These are phyloP conservation scores for Clonostachys solani DNA, from an alignment of 2,329 filamentous ascomycete species.

Conservation along the genomic window DNA sequence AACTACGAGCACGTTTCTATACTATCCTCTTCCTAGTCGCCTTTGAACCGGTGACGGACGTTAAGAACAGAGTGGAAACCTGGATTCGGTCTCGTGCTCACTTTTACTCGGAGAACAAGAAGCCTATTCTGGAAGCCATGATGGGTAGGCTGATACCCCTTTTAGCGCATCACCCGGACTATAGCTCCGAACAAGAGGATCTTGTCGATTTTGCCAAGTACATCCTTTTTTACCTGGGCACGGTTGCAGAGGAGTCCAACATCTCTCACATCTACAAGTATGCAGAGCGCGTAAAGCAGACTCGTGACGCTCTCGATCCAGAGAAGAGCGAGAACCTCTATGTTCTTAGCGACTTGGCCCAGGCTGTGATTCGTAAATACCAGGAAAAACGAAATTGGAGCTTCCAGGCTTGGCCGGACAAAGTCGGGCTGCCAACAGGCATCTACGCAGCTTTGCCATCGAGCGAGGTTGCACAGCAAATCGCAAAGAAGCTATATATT, in stretches of 20 bases:
- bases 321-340: constrained; percentile 72
- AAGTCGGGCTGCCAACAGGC: constrained; percentile 74
- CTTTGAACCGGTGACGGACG: constrained; percentile 74
- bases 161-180: constrained; percentile 92
- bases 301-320: constrained; percentile 71
- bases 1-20: constrained; percentile 74
- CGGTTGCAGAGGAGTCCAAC: constrained; percentile 81
- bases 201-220: constrained; percentile 82
- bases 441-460: constrained; percentile 73
- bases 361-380: constrained; percentile 77
- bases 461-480: constrained; percentile 76
- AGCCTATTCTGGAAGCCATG: constrained; percentile 70
- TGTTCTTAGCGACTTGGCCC: constrained; percentile 81
- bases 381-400: constrained; percentile 83
- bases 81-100: constrained; percentile 84
- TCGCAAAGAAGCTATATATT: constrained; percentile 81
- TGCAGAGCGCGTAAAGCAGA: constrained; percentile 88
- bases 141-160: constrained; percentile 83
- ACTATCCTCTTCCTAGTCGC: constrained; percentile 86
- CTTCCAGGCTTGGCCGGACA: constrained; percentile 77
- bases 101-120: constrained; percentile 53
- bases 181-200: constrained; percentile 60
- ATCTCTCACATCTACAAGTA: constrained; percentile 87
- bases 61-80: constrained; percentile 73
- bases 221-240: constrained; percentile 81